Base-by-base conservation (phyloP, 805 yeast species). In the Ogataea methanolica region DNA sequence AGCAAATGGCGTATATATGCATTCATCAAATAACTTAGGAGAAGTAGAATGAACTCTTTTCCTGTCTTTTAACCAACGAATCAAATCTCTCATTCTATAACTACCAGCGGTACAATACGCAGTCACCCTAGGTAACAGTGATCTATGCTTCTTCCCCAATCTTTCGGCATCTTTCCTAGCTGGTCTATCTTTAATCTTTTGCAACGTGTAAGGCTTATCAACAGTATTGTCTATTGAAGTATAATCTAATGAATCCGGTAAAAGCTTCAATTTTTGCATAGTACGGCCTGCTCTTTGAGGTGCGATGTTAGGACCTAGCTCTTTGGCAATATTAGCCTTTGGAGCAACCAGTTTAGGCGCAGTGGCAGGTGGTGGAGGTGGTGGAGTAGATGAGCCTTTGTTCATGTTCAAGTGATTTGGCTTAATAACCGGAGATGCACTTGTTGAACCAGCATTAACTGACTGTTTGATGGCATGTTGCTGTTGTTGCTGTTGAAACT, bases 21-120 rank as follows among this genome's bases (percentile, higher is more conserved):
- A 94, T 65, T 94, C 99, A 62, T 94, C 98, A 69, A 92, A 88
- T 47, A 90, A 68, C 57, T 87, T 88, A 1, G 98, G 97, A 55
- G 81, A 81, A 0, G 94, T 82, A 35, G 89, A 84, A 59, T 85
- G 87, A 1, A 77, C 71, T 50, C 86, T 70, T 61, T 81, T 86
- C 21, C 89, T 76, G 43, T 88, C 94, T 58, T 85, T 83, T 44
- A 94, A 68, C 91, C 96, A 92, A 58, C 92, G 73, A 42, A 85
- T 74, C 37, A 94, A 70, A 43, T 90, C 97, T 56, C 85, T 80
- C 96, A 94, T 88, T 54, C 80, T 81, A 61, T 91, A 94, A 22
- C 94, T 82, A 31, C 97, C 91, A 26, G 97, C 90, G 0, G 98
- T 92, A 68, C 98, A 92, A 63, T 90, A 94, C 3, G 97, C 96